These are phyloP conservation scores for Taxawa tesnikishii DNA, from an alignment of 2,329 filamentous ascomycete species.

Conservation along the genomic window DNA sequence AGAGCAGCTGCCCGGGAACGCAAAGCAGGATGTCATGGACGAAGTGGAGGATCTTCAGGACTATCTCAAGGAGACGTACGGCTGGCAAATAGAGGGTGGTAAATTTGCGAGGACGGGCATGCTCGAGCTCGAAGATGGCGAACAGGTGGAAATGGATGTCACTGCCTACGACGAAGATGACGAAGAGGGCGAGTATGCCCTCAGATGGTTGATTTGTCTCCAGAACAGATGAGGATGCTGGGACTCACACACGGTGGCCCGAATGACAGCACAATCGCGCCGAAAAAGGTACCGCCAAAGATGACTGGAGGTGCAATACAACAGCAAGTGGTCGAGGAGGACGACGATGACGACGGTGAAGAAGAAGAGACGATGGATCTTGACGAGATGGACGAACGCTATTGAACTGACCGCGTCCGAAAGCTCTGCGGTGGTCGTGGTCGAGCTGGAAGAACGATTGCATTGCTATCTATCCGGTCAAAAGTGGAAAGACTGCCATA, in stretches of 20 bases:
- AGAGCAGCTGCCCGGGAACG: constrained; percentile 31
- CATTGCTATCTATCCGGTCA: too few relatives aligned
- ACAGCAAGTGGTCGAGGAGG: constrained; percentile 8
- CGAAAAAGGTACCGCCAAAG: constrained; percentile 11
- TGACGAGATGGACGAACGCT: constrained; percentile 8
- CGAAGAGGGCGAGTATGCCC: constrained; percentile 55
- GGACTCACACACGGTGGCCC: constrained; percentile 15
- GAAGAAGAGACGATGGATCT: constrained; percentile 19
- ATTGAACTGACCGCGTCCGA: too few relatives aligned
- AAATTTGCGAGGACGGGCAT: constrained; percentile 42
- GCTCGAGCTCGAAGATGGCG: constrained; percentile 50
- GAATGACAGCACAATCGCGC: constrained; percentile 6
- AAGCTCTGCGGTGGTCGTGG: too few relatives aligned
- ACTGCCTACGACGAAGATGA: constrained; percentile 43
- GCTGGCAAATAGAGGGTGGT: constrained; percentile 44
- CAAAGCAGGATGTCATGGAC: constrained; percentile 32
- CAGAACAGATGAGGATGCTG: constrained; percentile 27
- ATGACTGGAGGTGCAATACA: constrained; percentile 2
- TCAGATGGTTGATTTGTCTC: constrained; percentile 42
- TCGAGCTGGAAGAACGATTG: too few relatives aligned
- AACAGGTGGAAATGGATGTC: constrained; percentile 46
- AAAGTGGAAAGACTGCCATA: too few relatives aligned
- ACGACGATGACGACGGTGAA: constrained; percentile 15
- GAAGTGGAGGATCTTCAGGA: constrained; percentile 44
- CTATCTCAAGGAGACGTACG: constrained; percentile 41